Evolutionary conservation across 2,329 filamentous ascomycete genomes (phyloP), one percentile per base, ranked within the genome.

Genomic region (Fusarium sp.): DNA sequence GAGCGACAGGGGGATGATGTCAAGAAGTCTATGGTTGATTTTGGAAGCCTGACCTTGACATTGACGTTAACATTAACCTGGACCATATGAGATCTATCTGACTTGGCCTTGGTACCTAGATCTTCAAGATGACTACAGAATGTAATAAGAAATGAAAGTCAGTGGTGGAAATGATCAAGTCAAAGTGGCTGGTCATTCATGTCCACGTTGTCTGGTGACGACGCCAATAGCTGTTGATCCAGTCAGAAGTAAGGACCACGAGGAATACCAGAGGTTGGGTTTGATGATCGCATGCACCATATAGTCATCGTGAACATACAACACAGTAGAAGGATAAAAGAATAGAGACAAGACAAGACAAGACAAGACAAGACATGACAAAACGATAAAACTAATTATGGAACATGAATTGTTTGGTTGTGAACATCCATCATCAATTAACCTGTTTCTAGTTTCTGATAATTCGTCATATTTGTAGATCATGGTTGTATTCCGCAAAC

Each of bases 191-290:
- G 69, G 70, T 48, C 32, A 55, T 46, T 63, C 38, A 62, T 52
- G 71, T 62, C 44, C 56, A 66, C 69, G 71, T 58, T 72, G 52
- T 56, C 51, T 40, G 62, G 70, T 74, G 67, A 72, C 71, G 66
- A 68, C 68, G 60, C 59, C 60, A 46, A 45, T 67, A 43, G n/a
- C 58, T 46, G n/a, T 34, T 32, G 55, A 64, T 44, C 62, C 62
- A 65, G 62, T 65, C 62, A 65, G 62, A 65, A 27, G 45, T 46
- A 15, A 34, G 47, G 32, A 44, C 62, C 62, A 59, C 61, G 45
- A 65, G 62, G 12, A 24, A 68, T 58, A 38, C 43, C 38, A 64
- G 48, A 69, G 58, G 68, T 56, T 57, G 70, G 68, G 64, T 38
- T 55, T 63, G 67, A 69, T 49, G 65, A 70, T 70, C 43, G 55